phyloP scores from a whole-genome alignment of 306 rosid genomes.

The Trichosanthes cucumerina region DNA sequence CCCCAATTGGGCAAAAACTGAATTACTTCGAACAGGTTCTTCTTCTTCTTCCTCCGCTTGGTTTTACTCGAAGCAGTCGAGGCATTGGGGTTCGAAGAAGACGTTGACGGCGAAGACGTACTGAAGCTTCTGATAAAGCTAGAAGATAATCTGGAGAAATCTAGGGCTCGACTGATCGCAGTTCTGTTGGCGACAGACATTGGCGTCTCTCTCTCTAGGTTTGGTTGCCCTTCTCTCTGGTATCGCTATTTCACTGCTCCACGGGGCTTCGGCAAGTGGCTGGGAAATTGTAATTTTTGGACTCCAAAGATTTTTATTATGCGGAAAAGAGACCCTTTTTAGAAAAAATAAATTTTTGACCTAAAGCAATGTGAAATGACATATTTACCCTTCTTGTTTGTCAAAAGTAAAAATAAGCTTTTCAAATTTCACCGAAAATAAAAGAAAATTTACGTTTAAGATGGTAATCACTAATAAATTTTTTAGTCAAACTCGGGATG shows the following conservation, averaged over 20 bases:
- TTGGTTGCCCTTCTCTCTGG: neutral
- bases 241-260: neutral
- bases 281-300: too few species aligned
- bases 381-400: too few species aligned
- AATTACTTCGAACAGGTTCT: slow-evolving; percentile 84
- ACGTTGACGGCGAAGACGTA: slow-evolving; percentile 18
- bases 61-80: slow-evolving; percentile 28
- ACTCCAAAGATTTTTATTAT: too few species aligned
- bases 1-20: slow-evolving; percentile 94
- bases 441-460: too few species aligned
- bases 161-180: slow-evolving; percentile 21
- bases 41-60: slow-evolving; percentile 68
- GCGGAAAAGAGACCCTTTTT: too few species aligned
- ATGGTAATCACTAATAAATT: too few species aligned
- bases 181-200: slow-evolving; percentile 33
- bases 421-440: too few species aligned
- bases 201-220: slow-evolving; percentile 35
- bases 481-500: too few species aligned
- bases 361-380: too few species aligned
- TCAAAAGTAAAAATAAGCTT: too few species aligned
- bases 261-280: neutral
- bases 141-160: slow-evolving; percentile 29
- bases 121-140: slow-evolving; percentile 43
- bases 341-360: too few species aligned
- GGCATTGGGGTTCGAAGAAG: slow-evolving; percentile 28